phyloP scores from a whole-genome alignment of 164 flowering plant species.

The Kalanchoe fedtschenkoi region DNA sequence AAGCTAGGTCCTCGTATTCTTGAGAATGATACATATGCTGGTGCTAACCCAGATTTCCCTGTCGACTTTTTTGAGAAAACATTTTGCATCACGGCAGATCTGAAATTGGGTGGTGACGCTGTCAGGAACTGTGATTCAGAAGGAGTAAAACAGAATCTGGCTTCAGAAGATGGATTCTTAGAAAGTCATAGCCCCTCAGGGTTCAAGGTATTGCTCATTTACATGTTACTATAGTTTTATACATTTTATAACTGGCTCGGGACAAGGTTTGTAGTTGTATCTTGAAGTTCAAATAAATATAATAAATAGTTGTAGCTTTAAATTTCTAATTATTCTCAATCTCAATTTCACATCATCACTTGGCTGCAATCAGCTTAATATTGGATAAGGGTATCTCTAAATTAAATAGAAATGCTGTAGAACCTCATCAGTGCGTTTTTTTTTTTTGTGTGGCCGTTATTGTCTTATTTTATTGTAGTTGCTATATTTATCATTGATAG shows the following conservation, averaged over 20 bases:
- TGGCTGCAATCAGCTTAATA: too few species aligned
- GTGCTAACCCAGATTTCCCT: conserved; percentile 85
- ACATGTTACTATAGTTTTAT: background rate
- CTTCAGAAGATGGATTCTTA: conserved; percentile 88
- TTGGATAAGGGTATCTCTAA: too few species aligned
- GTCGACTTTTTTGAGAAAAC: conserved; percentile 98
- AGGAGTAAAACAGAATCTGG: conserved; percentile 80
- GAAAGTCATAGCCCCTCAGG: conserved; percentile 80
- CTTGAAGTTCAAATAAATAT: background rate
- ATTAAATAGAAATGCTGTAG: too few species aligned
- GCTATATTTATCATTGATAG: background rate
- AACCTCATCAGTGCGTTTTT: too few species aligned
- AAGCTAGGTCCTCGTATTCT: conserved; percentile 81
- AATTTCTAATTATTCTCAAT: too few species aligned
- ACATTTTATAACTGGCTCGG: background rate
- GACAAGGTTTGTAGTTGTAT: background rate
- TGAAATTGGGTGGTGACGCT: conserved; percentile 87
- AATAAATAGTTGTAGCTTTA: too few species aligned
- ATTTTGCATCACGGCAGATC: conserved; percentile 85
- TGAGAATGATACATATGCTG: conserved; percentile 63
- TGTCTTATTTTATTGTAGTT: too few species aligned
- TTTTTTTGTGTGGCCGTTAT: too few species aligned
- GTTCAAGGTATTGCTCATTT: conserved; percentile 57
- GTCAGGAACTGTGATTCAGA: conserved; percentile 90
- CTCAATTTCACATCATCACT: too few species aligned